Percentiles rank a stretch among this genome's conserved stretches.
These are phyloP conservation scores for Malus hybrid DNA, from an alignment of 331 rosid genomes.

Conservation along the genomic window DNA sequence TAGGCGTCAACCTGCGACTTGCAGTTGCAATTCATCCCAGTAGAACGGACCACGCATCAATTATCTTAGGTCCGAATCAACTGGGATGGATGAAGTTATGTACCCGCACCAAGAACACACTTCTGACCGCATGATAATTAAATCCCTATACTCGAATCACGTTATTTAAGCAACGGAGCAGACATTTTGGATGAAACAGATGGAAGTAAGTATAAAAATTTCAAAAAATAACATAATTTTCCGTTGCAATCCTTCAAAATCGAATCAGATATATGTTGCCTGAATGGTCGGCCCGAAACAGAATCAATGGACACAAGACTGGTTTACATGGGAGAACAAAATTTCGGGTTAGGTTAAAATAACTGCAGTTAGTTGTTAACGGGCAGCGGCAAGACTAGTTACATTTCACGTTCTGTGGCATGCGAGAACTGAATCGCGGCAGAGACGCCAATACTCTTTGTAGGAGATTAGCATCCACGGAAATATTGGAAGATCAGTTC, in stretches of 20 bases:
- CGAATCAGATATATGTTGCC: not conserved
- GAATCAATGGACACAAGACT: not conserved
- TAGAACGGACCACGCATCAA: too few relatives aligned
- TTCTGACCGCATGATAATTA: not conserved
- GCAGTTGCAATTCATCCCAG: too few relatives aligned
- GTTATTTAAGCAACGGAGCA: not conserved
- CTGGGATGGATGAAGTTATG: too few relatives aligned
- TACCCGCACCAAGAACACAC: not conserved
- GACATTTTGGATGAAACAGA: not conserved
- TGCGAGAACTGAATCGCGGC: conserved; percentile 52
- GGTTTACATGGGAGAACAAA: not conserved
- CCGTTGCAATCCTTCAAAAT: not conserved
- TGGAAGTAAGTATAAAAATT: not conserved
- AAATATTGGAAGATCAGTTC: conserved; percentile 57
- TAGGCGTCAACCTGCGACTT: too few relatives aligned
- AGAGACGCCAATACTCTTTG: conserved; percentile 70
- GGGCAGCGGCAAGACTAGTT: not conserved
- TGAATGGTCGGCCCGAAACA: not conserved
- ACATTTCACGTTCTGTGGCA: conserved; percentile 35
- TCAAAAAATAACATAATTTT: not conserved
- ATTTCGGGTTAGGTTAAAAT: not conserved
- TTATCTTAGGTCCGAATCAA: not conserved
- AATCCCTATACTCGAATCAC: not conserved
- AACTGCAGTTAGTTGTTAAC: not conserved
- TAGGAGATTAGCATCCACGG: conserved; percentile 78